Evolutionary conservation across 1,139 yeast species (phyloP).

Genomic region (Kodamaea arcana): DNA sequence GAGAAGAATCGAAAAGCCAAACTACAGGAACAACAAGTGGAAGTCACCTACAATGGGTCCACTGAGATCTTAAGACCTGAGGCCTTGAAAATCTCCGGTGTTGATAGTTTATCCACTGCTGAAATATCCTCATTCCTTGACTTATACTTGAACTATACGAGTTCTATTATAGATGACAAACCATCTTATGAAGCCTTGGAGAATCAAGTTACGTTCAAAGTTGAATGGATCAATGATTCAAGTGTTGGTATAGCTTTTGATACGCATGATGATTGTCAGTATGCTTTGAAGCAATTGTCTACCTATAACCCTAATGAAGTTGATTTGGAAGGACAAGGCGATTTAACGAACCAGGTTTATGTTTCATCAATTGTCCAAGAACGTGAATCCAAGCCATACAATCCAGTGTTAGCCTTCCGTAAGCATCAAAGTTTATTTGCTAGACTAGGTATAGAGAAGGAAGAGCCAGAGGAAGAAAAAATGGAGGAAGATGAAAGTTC

Average conservation of each 20-base stretch:
- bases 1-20: slow-evolving; percentile 31
- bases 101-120: slow-evolving; percentile 62
- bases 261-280: slow-evolving; percentile 38
- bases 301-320: slow-evolving; percentile 10
- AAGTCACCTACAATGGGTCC: slow-evolving; percentile 30
- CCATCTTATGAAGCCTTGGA: slow-evolving; percentile 23
- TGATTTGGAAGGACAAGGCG: slow-evolving; percentile 6
- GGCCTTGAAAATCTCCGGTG: slow-evolving; percentile 57
- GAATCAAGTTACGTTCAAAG: slow-evolving; percentile 34
- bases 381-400: slow-evolving; percentile 35
- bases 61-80: slow-evolving; percentile 39
- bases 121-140: slow-evolving; percentile 58
- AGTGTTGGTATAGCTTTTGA: slow-evolving; percentile 53
- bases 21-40: slow-evolving; percentile 32
- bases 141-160: slow-evolving; percentile 40
- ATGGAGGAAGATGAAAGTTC: slow-evolving; percentile 46
- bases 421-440: slow-evolving; percentile 29
- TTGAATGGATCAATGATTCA: slow-evolving; percentile 72
- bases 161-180: slow-evolving; percentile 15
- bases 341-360: slow-evolving; percentile 15
- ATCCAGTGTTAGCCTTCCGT: slow-evolving; percentile 34
- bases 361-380: slow-evolving; percentile 28
- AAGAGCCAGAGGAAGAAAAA: slow-evolving; percentile 16
- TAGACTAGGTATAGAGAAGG: slow-evolving; percentile 24
- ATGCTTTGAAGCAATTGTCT: slow-evolving; percentile 36